These are phyloP conservation scores for Baorangia bicolor DNA, from an alignment of 768 basidiomycete genomes.

Conservation along the genomic window DNA sequence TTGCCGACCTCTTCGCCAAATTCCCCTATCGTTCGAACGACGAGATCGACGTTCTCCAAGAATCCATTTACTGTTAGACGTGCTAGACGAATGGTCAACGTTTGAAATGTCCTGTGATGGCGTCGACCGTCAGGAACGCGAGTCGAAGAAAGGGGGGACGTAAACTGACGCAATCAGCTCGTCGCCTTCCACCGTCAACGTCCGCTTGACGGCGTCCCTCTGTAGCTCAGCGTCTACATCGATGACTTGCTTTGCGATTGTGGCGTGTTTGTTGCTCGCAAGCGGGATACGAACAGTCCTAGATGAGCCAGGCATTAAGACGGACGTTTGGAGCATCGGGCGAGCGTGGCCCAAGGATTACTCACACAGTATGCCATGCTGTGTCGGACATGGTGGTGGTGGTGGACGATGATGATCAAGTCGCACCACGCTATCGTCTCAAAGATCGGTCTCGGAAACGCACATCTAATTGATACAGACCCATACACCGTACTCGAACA, in stretches of 20 bases:
- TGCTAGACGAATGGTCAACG: slow-evolving; percentile 81
- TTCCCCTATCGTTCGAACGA: slow-evolving; percentile 76
- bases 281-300: slow-evolving; percentile 81
- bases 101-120: slow-evolving; percentile 59
- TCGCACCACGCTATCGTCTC: background rate
- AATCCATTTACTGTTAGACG: slow-evolving; percentile 83
- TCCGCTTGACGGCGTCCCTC: slow-evolving; percentile 72
- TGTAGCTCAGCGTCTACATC: slow-evolving; percentile 87
- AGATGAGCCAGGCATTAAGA: slow-evolving; percentile 5
- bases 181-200: slow-evolving; percentile 63
- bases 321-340: background rate
- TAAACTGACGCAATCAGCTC: slow-evolving; percentile 71
- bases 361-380: slow-evolving; percentile 59
- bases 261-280: slow-evolving; percentile 67
- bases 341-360: background rate
- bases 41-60: slow-evolving; percentile 85
- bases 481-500: background rate
- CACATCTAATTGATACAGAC: too few relatives aligned
- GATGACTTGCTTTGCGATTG: slow-evolving; percentile 79
- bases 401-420: background rate
- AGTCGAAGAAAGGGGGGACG: background rate
- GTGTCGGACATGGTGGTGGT: slow-evolving; percentile 25
- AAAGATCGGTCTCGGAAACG: background rate
- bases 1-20: slow-evolving; percentile 68
- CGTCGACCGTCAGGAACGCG: background rate